These are phyloP conservation scores for Boletus calvinii DNA, from an alignment of 1,284 basidiomycete genomes.

Conservation along the genomic window DNA sequence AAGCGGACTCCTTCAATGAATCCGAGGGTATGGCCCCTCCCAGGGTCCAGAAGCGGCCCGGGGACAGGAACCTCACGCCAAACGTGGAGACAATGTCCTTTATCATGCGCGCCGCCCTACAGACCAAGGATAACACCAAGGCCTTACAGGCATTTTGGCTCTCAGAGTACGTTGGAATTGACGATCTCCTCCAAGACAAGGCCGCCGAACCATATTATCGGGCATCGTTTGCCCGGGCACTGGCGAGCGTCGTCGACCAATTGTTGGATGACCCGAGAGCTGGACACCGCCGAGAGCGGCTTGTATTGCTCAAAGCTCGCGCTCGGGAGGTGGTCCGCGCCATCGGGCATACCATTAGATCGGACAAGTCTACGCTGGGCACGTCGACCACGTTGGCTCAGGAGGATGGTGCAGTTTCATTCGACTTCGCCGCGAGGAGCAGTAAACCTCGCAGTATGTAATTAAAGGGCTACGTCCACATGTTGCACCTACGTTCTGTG, in stretches of 20 bases:
- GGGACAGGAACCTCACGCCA: conserved; percentile 45
- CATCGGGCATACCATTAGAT: conserved; percentile 10
- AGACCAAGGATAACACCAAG: conserved; percentile 45
- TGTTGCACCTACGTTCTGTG: neutral
- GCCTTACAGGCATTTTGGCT: conserved; percentile 61
- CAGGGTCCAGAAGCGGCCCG: conserved; percentile 38
- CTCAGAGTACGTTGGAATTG: conserved; percentile 42
- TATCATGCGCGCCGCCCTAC: conserved; percentile 54
- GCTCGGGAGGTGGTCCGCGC: conserved; percentile 19
- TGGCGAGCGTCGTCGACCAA: conserved; percentile 16
- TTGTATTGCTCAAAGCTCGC: conserved; percentile 23
- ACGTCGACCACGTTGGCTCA: conserved; percentile 5
- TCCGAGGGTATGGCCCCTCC: conserved; percentile 36
- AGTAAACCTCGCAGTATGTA: conserved; percentile 26
- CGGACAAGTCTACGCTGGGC: conserved; percentile 20
- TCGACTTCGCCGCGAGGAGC: conserved; percentile 29
- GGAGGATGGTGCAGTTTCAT: conserved; percentile 27
- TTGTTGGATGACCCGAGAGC: conserved; percentile 23
- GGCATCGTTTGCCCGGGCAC: conserved; percentile 29
- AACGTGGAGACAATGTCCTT: conserved; percentile 49
- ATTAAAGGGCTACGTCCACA: conserved; percentile 10
- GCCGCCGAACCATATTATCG: conserved; percentile 24
- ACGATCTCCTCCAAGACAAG: conserved; percentile 25
- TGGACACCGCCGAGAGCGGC: conserved; percentile 15
- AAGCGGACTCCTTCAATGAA: conserved; percentile 51